Conservation (phyloP, 192 early-diverging fungal genomes). For the Gonapodya prolifera region DNA sequence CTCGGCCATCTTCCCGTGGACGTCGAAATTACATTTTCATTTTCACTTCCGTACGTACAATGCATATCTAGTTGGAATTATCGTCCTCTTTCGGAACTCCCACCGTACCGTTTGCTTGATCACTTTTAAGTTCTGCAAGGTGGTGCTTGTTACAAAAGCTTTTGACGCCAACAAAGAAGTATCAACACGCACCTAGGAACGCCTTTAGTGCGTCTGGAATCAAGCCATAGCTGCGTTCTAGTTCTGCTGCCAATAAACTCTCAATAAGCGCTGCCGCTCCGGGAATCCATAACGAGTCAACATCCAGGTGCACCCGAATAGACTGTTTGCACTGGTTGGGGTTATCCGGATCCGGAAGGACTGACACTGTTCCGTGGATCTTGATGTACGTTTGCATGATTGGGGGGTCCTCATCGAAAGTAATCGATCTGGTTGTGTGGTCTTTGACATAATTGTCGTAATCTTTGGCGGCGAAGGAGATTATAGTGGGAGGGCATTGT, state of each 20-base stretch:
- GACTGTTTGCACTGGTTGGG: background rate
- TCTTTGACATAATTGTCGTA: background rate
- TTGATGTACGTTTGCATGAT: background rate
- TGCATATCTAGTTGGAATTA: background rate
- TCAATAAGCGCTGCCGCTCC: background rate
- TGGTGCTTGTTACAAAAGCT: background rate
- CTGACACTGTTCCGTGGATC: background rate
- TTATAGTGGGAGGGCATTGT: too few relatives aligned
- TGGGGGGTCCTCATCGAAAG: background rate
- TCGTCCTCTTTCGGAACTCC: background rate
- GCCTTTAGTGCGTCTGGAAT: background rate
- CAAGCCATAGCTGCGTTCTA: background rate
- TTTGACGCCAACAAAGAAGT: background rate
- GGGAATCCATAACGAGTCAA: background rate
- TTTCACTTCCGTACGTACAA: too few relatives aligned
- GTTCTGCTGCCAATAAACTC: background rate
- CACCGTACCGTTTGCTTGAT: background rate
- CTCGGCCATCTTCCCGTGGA: too few relatives aligned
- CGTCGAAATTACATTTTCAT: too few relatives aligned
- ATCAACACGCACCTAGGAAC: background rate
- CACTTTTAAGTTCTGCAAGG: background rate
- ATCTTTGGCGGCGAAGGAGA: too few relatives aligned
- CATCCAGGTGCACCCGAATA: background rate
- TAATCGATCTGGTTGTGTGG: background rate
- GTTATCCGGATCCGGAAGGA: background rate